phyloP scores from a whole-genome alignment of 2,329 filamentous ascomycete genomes.

The Aciculosporium take region DNA sequence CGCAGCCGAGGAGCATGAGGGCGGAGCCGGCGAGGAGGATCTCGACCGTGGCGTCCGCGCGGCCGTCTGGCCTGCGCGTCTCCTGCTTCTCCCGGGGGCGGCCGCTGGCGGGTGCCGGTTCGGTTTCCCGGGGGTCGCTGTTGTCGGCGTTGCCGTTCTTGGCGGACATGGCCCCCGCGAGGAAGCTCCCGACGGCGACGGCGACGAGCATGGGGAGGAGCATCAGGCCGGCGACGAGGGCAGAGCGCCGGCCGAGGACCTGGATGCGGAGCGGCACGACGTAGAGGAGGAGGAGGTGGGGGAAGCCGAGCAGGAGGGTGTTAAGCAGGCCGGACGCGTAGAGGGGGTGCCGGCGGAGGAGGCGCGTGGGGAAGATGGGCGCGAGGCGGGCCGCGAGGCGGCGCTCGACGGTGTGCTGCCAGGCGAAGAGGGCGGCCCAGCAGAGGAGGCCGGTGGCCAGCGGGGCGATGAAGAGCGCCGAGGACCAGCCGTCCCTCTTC shows the following conservation, averaged over 20 bases:
- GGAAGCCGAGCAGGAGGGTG: conserved; percentile 35
- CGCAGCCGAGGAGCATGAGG: conserved; percentile 32
- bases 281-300: conserved; percentile 34
- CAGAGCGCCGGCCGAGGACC: conserved; percentile 31
- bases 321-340: conserved; percentile 29
- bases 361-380: conserved; percentile 31
- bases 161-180: conserved; percentile 28
- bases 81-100: no score
- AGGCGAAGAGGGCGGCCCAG: conserved; percentile 15
- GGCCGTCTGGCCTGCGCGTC: no score
- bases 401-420: conserved; percentile 15
- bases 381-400: conserved; percentile 15
- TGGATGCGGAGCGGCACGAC: conserved; percentile 35
- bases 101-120: no score
- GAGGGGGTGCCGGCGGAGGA: conserved; percentile 32
- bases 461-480: conserved; percentile 20
- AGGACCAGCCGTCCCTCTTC: conserved; percentile 26
- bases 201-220: conserved; percentile 38
- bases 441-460: conserved; percentile 15
- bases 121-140: no score
- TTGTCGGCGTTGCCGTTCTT: conserved; percentile 26
- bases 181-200: conserved; percentile 29
- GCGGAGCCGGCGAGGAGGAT: conserved; percentile 27
- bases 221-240: conserved; percentile 34
- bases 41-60: conserved; percentile 29